Base-by-base conservation (phyloP, 2,329 filamentous ascomycete species). In the Pseudogymnoascus pannorum region DNA sequence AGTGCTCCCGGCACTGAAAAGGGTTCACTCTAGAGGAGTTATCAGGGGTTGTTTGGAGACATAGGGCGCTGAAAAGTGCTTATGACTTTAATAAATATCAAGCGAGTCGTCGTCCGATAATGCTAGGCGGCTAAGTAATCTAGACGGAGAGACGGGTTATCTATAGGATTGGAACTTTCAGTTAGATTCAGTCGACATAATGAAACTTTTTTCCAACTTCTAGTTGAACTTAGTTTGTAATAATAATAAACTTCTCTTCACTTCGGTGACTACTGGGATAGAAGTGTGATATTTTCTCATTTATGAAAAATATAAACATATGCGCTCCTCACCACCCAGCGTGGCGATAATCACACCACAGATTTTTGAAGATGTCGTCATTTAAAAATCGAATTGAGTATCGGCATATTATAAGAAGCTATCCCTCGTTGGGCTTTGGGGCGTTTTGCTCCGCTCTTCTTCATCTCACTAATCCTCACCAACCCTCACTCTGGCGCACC, bases 161-260 rank as follows among this genome's bases (percentile, higher is more conserved):
- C 48, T 54, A n/a, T 54, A 18, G 44, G 24, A 51, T 51, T 29
- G 48, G 26, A 12, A 18, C 48, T 31, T 54, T 24, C n/a, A 54
- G 24, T 54, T 54, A 26, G 26, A 11, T 54, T n/a, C 16, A n/a
- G 48, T 54, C 48, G 18, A 54, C 48, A 26, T 54, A 31, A 54
- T 54, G 48, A 18, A 31, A 31, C 9, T 54, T 54, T 31, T 54
- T n/a, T 54, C 48, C 48, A 31, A 31, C 48, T 44, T 31, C 29
- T 31, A 18, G 24, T 54, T 54, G 48, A 31, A 54, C 24, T 54
- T 54, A 54, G 48, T 20, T 18, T 51, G 29, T 54, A 54, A 54
- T 54, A 54, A 54, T 54, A 54, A 54, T 54, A 29, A 31, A 31
- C 48, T 54, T 31, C 48, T 54, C 48, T 54, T 51, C 18, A 18